Evolutionary conservation across 2,329 filamentous ascomycete genomes (phyloP).

Genomic region (Fusarium staphyleae): DNA sequence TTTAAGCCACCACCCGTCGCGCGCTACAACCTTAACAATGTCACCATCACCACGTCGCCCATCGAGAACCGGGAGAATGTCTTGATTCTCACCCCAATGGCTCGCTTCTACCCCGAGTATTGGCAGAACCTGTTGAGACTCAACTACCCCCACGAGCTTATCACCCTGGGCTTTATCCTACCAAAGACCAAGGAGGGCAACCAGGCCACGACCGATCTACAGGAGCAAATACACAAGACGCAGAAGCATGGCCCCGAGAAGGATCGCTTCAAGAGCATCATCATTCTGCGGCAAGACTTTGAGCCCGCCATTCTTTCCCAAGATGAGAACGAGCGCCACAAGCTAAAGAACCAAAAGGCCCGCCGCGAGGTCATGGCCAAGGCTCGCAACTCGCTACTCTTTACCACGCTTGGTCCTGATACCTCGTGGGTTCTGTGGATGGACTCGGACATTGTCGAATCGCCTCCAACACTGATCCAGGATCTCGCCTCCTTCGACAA

Average conservation of each 20-base stretch:
- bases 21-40: constrained; percentile 93
- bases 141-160: constrained; percentile 89
- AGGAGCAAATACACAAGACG: constrained; percentile 84
- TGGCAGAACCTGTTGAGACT: constrained; percentile 92
- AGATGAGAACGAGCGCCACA: constrained; percentile 87
- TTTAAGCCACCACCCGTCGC: constrained; percentile 78
- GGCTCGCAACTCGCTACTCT: constrained; percentile 91
- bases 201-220: constrained; percentile 79
- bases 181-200: constrained; percentile 95
- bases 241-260: constrained; percentile 79
- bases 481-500: constrained; percentile 89
- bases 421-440: constrained; percentile 98
- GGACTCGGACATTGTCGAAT: constrained; percentile 90
- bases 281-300: constrained; percentile 94
- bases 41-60: constrained; percentile 81
- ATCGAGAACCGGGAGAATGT: constrained; percentile 82
- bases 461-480: constrained; percentile 83
- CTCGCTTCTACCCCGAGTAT: constrained; percentile 91
- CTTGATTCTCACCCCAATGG: constrained; percentile 90
- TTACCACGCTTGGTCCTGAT: constrained; percentile 88
- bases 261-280: constrained; percentile 88
- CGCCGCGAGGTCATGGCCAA: constrained; percentile 90
- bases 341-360: constrained; percentile 86
- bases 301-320: constrained; percentile 83
- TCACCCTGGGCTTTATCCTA: constrained; percentile 94